Base-by-base conservation (phyloP, 139 green algal species). In the Desmodesmus armatus region DNA sequence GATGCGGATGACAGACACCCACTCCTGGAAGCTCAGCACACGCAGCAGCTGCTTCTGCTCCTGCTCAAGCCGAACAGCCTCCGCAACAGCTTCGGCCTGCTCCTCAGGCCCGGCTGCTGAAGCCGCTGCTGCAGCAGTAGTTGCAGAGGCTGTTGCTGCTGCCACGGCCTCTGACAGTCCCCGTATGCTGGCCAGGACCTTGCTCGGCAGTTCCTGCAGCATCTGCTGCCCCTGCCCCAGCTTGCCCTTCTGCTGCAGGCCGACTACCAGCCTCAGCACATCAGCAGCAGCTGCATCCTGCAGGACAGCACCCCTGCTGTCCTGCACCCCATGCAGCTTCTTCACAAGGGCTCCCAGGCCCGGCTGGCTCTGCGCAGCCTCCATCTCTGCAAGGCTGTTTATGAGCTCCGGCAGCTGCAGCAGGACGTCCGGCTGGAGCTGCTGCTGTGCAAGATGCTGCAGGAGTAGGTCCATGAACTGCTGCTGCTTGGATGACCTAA, bases 401-500 rank as follows among this genome's bases (percentile, higher is more conserved):
- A 55, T 19, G 0, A 85, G 44, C 2, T 47, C 63, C 4, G 49
- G 43, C 3, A 85, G 60, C 5, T 40, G 62, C 27, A 65, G 17
- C 63, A 37, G 63, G 4, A 63, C 19, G 17, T 37, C 44, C 13
- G 9, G n/a, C 43, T 63, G 79, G 21, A 75, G 41, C 29, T 27
- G 79, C 41, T 55, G 63, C 63, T 40, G 41, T 23, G 4, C 37
- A 0, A 85, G 43, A 63, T 78, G 62, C 43, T 60, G 62, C 33
- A 41, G 17, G 15, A 85, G 31, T 41, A n/a, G 35, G 29, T 77
- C 79, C 19, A 75, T 43, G 17, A 75, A 29, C 63, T 77, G 63
- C 63, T 75, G 62, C 79, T 85, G 65, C 44, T 75, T 77, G 0
- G 79, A 65, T 2, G 79, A 67, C 5, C n/a, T 74, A 6, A 85